These are phyloP conservation scores for Aureobasidium uvarum DNA, from an alignment of 2,329 filamentous ascomycete genomes.

Conservation along the genomic window DNA sequence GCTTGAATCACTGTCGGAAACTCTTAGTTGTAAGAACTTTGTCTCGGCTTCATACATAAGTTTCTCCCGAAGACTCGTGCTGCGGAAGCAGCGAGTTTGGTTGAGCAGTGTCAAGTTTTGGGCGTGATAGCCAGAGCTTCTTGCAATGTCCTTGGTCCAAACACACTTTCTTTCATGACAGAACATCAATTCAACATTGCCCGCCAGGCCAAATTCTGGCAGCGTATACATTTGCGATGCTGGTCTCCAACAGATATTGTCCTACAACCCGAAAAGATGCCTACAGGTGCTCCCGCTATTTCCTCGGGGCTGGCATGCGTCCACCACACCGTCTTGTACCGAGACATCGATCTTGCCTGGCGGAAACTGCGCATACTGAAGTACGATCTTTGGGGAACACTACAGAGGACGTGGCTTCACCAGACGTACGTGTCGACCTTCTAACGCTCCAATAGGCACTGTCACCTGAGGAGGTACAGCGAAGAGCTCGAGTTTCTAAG, in stretches of 20 bases:
- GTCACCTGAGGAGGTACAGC: too few relatives aligned
- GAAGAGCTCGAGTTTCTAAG: too few relatives aligned
- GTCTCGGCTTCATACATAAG: background rate
- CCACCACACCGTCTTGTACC: background rate
- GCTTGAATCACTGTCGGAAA: background rate
- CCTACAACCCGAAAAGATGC: background rate
- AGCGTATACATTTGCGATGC: background rate
- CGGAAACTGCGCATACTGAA: background rate
- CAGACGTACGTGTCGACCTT: background rate
- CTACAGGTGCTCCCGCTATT: background rate
- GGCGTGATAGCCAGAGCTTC: background rate
- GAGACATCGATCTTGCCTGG: background rate
- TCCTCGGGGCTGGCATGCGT: background rate
- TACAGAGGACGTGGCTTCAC: background rate
- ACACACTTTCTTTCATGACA: background rate
- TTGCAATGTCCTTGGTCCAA: background rate
- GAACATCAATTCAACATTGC: background rate
- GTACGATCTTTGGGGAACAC: constrained; percentile 15
- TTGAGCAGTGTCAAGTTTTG: background rate
- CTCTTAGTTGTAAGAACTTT: background rate
- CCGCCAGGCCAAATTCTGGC: background rate
- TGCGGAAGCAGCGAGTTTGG: background rate
- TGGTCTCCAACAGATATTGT: background rate
- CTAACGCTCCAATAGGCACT: background rate
- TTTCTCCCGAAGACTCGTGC: background rate